Conservation (phyloP, 768 basidiomycete species). For the Kwoniella botswanensis region DNA sequence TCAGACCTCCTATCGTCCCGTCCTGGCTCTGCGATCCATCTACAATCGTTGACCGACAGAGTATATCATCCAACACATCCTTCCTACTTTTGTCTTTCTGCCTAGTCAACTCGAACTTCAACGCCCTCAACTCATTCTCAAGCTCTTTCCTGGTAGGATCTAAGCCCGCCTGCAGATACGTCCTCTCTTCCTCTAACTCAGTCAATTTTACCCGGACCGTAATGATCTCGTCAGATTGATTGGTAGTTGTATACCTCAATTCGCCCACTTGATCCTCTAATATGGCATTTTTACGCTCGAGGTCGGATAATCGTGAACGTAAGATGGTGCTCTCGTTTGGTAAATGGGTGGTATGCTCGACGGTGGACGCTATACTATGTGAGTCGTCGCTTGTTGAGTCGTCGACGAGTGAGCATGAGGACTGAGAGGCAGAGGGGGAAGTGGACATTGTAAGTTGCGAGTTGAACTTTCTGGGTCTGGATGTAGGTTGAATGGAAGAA, state of each 20-base stretch:
- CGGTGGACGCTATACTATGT: neutral
- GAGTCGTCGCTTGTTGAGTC: neutral
- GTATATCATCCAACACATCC: neutral
- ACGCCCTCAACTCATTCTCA: neutral
- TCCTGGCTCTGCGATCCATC: neutral
- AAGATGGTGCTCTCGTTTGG: neutral
- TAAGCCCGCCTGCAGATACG: neutral
- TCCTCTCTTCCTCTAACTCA: slow-evolving; percentile 7
- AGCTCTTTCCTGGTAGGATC: neutral
- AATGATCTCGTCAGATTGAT: slow-evolving; percentile 4
- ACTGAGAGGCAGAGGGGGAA: slow-evolving; percentile 5
- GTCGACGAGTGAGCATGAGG: neutral
- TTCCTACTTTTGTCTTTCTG: neutral
- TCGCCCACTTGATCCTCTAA: neutral
- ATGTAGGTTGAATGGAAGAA: neutral
- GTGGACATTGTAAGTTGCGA: neutral
- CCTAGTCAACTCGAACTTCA: neutral
- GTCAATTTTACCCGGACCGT: neutral
- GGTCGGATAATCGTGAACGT: slow-evolving; percentile 1
- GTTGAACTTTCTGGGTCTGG: neutral
- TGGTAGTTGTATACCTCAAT: neutral
- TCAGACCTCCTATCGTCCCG: neutral
- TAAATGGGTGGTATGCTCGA: neutral
- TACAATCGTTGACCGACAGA: neutral
- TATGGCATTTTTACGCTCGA: neutral